Evolutionary conservation across 2,329 filamentous ascomycete species (phyloP).

Genomic region (Cladorrhinum sp.): DNA sequence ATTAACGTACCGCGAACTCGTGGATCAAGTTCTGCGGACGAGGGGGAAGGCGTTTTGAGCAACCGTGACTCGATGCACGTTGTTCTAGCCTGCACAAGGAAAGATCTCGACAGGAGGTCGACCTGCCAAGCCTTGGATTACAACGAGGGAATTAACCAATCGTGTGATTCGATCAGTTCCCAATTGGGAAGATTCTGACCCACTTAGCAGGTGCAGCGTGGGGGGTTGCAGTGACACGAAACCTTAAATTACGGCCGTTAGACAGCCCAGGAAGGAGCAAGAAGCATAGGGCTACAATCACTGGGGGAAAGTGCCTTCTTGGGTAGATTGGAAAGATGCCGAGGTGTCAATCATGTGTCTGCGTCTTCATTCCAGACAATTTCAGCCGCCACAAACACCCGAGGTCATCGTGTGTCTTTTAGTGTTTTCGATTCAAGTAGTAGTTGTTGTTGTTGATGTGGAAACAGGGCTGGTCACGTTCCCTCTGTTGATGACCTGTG

Average conservation of each 20-base stretch:
- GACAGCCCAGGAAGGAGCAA: neutral
- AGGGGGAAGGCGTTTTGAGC: neutral
- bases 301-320: neutral
- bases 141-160: slow-evolving; percentile 1
- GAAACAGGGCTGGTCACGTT: too few relatives aligned
- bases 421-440: too few relatives aligned
- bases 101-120: neutral
- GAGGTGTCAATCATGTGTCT: too few relatives aligned
- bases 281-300: neutral
- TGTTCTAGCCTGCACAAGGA: slow-evolving; percentile 7
- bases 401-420: too few relatives aligned
- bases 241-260: neutral
- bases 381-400: too few relatives aligned
- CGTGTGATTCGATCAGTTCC: neutral
- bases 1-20: neutral
- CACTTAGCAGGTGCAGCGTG: neutral
- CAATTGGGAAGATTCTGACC: slow-evolving; percentile 3
- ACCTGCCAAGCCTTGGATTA: neutral
- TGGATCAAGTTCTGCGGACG: neutral
- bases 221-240: neutral
- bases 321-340: too few relatives aligned
- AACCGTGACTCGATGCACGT: neutral
- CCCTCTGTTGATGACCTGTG: too few relatives aligned
- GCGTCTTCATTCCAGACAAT: too few relatives aligned
- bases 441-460: too few relatives aligned